These are phyloP conservation scores for Amylocarpus encephaloides DNA, from an alignment of 2,329 filamentous ascomycete genomes.

Conservation along the genomic window DNA sequence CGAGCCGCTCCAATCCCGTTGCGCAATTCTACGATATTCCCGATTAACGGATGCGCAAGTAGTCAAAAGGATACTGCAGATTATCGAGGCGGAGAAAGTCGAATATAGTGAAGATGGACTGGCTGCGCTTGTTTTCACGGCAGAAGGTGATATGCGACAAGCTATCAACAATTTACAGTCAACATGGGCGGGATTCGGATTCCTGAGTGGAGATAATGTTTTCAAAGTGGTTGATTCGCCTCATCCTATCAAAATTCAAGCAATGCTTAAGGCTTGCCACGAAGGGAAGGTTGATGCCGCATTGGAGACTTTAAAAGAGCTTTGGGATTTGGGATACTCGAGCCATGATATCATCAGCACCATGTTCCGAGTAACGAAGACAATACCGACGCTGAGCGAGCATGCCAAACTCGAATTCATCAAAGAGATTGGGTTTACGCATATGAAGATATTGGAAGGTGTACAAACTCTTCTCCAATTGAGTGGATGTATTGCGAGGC, in stretches of 20 bases:
- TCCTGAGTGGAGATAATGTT: slow-evolving; percentile 96
- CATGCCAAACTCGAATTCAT: slow-evolving; percentile 96
- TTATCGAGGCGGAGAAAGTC: slow-evolving; percentile 87
- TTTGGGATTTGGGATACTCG: slow-evolving; percentile 95
- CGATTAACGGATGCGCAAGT: slow-evolving; percentile 89
- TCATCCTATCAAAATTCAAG: slow-evolving; percentile 96
- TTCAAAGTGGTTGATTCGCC: slow-evolving; percentile 97
- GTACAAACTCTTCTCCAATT: slow-evolving; percentile 92
- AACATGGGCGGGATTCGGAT: slow-evolving; percentile 86
- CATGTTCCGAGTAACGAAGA: slow-evolving; percentile 98
- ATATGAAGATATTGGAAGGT: slow-evolving; percentile 98
- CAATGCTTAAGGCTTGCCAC: slow-evolving; percentile 96
- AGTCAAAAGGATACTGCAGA: slow-evolving; percentile 83
- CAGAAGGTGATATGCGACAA: slow-evolving; percentile 97
- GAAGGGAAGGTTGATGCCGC: slow-evolving; percentile 87
- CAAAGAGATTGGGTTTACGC: slow-evolving; percentile 96
- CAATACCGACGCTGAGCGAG: slow-evolving; percentile 83
- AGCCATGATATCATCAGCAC: slow-evolving; percentile 98
- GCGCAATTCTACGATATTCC: slow-evolving; percentile 90
- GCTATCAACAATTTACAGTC: slow-evolving; percentile 98
- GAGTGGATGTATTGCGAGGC: slow-evolving; percentile 81
- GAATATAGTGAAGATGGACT: slow-evolving; percentile 88
- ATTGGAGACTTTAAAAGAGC: slow-evolving; percentile 76
- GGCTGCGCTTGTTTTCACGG: slow-evolving; percentile 92
- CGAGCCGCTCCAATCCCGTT: slow-evolving; percentile 94